Base-by-base conservation (phyloP, 2,329 filamentous ascomycete species). In the Nothophaeocryptopus gaeumannii region DNA sequence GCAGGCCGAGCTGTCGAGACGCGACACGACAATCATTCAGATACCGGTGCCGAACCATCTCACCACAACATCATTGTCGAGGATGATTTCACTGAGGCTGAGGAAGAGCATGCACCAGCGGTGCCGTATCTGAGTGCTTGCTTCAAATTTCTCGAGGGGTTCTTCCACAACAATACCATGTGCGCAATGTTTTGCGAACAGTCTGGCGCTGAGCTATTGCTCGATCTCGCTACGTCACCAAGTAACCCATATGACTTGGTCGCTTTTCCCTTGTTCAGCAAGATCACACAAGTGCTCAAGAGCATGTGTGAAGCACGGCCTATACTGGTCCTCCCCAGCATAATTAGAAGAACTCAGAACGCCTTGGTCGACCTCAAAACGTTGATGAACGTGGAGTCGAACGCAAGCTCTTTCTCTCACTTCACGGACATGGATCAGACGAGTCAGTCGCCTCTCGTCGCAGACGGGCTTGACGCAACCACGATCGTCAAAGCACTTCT, bases 151-250 rank as follows among this genome's bases (percentile, higher is more conserved):
- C 72, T 99, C 39, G 74, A 77, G 34, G 81, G 86, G 1, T 92
- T 93, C 66, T 82, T 93, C 51, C 80, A 82, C 55, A 95, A 95
- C 63, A 77, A 80, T 49, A 77, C 77, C 31, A 79, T 95, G 60
- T 91, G 87, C 68, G 74, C 77, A 13, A 79, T 80, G 16, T 92
- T 96, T 63, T 83, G 93, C 55, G 82, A 87, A 47, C 79, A 80
- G 42, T 89, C 90, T 50, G 93, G 89, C 5, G 83, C 92, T 16
- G 89, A 96, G 67, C 78, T 86, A 43, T 76, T 97, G 14, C 76
- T 99, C 46, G 89, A 96, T 64, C 82, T 96, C 47, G 86, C 86
- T 35, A 88, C 87, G 46, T 81, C 91, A 29, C 86, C 89, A 5
- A 91, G 89, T 66, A 77, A 97, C 39, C 83, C 89, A 1, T 83